Base-by-base conservation (phyloP, 805 yeast species). In the Wickerhamiella lipophila region DNA sequence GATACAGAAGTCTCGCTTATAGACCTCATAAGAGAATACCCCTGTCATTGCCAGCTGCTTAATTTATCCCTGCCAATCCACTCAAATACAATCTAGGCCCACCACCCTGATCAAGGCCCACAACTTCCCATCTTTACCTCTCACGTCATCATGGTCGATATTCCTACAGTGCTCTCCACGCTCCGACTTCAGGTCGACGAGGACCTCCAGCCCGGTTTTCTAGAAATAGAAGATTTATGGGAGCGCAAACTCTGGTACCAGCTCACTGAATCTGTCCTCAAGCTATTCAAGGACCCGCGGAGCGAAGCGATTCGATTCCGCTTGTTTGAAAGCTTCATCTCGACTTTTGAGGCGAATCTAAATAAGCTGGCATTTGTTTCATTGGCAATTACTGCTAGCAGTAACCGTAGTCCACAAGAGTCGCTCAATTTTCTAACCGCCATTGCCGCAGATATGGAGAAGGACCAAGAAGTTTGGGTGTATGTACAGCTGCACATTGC, bases 181-280 rank as follows among this genome's bases (percentile, higher is more conserved):
- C 69, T 86, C 47, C 76, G 94, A 47, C 71, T 72, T 58, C 82
- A 79, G 59, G 71, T 79, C 3, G 84, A 81, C 51, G 68, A 75
- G 2, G 85, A 80, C 35, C 69, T 87, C 47, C 69, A 77, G 8
- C 75, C 78, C 25, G 63, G 72, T 6, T 74, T 82, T 57, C 79
- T 76, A 60, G 74, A 76, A 47, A 74, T 89, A 61, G 96, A 88
- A 60, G 95, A 86, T 58, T 70, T 72, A 50, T 83, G 85, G 67
- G 95, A 87, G 60, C 73, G 95, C 57, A 87, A 86, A 64, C 74
- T 89, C 62, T 92, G 96, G 96, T 94, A 82, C 68, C 97, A 92
- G 69, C 74, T 92, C 61, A 84, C 96, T 2, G 75, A 76, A 52
- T 66, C 76, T 6, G 69, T 92, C 50, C 66, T 68, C 30, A 73